These are phyloP conservation scores for Plantago elongata DNA, from an alignment of 257 asterid genomes.

Conservation along the genomic window DNA sequence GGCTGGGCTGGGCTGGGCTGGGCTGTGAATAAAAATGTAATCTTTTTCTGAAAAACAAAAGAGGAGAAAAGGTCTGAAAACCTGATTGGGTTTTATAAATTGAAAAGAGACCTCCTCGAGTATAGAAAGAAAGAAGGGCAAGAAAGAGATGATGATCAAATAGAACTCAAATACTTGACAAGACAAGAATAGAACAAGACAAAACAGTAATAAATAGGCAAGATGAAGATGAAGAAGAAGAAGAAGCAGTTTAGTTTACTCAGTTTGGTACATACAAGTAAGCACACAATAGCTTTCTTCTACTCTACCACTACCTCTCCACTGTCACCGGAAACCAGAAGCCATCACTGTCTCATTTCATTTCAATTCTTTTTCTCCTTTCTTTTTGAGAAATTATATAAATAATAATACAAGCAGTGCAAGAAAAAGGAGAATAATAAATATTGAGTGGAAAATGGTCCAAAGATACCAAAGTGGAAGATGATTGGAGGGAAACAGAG, in stretches of 20 bases:
- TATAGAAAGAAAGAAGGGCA: neutral
- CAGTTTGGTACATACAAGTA: slow-evolving; percentile 93
- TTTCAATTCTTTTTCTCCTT: no score
- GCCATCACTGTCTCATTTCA: neutral
- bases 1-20: no score
- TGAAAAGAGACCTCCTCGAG: no score
- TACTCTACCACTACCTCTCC: slow-evolving; percentile 83
- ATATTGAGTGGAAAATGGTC: slow-evolving; percentile 24
- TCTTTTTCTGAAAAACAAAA: slow-evolving; percentile 22
- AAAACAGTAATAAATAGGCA: neutral
- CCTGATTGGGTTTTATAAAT: no score
- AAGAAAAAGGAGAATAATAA: slow-evolving; percentile 16
- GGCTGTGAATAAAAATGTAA: neutral
- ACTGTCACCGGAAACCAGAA: slow-evolving; percentile 59
- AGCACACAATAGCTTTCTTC: slow-evolving; percentile 74
- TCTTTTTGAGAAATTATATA: no score
- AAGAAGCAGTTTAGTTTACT: slow-evolving; percentile 31
- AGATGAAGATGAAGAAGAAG: neutral
- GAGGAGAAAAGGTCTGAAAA: slow-evolving; percentile 15
- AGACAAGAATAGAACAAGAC: neutral
- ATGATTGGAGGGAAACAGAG: slow-evolving; percentile 59
- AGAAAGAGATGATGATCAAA: neutral
- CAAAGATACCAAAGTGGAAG: slow-evolving; percentile 34
- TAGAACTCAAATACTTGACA: neutral
- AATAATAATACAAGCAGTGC: slow-evolving; percentile 6